phyloP scores from a whole-genome alignment of 2,329 filamentous ascomycete species.

The Trichoderma atroviride region DNA sequence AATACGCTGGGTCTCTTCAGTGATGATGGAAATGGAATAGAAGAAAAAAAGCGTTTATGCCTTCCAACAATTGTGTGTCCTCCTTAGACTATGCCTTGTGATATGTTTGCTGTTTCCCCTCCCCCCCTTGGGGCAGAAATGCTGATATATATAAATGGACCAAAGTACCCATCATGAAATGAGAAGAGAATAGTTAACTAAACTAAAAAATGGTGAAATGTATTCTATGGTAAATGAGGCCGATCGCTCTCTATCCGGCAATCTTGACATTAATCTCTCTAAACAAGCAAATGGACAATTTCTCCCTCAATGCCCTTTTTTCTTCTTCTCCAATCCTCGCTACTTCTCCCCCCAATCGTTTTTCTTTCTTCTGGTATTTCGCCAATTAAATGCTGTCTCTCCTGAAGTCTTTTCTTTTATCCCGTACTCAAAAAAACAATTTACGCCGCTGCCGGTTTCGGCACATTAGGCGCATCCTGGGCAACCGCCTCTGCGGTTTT shows the following conservation, averaged over 20 bases:
- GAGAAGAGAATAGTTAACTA: background rate
- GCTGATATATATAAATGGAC: background rate
- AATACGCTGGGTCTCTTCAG: conserved; percentile 15
- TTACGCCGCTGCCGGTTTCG: conserved; percentile 26
- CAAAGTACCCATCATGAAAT: background rate
- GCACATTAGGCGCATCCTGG: conserved; percentile 35
- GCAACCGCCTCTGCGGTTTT: conserved; percentile 35
- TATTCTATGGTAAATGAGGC: conserved; percentile 23
- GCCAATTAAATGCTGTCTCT: background rate
- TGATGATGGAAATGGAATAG: conserved; percentile 24
- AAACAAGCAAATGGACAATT: conserved; percentile 15
- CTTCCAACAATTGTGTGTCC: background rate
- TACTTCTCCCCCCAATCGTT: background rate
- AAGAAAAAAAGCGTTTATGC: conserved; percentile 19
- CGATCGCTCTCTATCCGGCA: conserved; percentile 28
- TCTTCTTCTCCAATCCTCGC: background rate
- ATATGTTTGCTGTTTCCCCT: background rate
- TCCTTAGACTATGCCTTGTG: background rate
- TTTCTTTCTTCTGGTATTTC: background rate
- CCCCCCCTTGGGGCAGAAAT: background rate
- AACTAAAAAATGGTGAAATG: conserved; percentile 24
- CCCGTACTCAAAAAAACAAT: background rate
- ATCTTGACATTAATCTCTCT: conserved; percentile 21
- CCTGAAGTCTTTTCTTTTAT: background rate
- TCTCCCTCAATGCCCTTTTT: background rate